These are phyloP conservation scores for Pseudogymnoascus sp. DNA, from an alignment of 2,329 filamentous ascomycete species.

Conservation along the genomic window DNA sequence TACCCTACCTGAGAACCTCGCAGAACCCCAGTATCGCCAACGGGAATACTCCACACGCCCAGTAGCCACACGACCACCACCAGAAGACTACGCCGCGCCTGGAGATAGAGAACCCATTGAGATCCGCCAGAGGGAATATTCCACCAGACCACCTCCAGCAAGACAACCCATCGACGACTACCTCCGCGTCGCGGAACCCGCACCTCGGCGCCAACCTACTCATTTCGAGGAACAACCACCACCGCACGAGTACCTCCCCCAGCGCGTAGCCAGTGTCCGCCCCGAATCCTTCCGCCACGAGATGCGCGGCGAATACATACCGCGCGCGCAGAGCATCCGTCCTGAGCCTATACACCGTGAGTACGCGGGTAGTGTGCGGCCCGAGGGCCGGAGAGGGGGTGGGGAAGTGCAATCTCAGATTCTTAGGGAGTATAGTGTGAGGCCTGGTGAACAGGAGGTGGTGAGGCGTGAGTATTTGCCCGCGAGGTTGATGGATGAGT, in stretches of 20 bases:
- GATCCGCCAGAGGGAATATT: constrained; percentile 1
- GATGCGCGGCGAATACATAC: constrained; percentile 35
- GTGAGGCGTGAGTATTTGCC: constrained; percentile 22
- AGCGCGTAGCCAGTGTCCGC: constrained; percentile 29
- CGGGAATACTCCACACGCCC: constrained; percentile 52
- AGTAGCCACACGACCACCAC: constrained; percentile 30
- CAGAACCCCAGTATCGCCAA: constrained; percentile 45
- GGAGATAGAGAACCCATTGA: constrained; percentile 26
- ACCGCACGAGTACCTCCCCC: constrained; percentile 40
- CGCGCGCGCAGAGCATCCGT: constrained; percentile 37
- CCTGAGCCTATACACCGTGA: constrained; percentile 36
- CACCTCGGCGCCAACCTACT: constrained; percentile 21
- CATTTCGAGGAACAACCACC: constrained; percentile 40
- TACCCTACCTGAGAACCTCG: constrained; percentile 54
- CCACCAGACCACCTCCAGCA: neutral
- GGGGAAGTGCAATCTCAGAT: constrained; percentile 20
- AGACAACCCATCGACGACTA: neutral
- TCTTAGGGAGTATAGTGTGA: constrained; percentile 26
- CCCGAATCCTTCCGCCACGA: constrained; percentile 38
- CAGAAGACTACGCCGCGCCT: constrained; percentile 44
- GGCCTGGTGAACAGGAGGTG: constrained; percentile 20
- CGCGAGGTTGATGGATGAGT: neutral
- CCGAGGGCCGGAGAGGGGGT: constrained; percentile 23
- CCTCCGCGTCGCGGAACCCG: neutral
- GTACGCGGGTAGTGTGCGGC: constrained; percentile 33